Evolutionary conservation across 768 basidiomycete species (phyloP).

Genomic region (Boletus reticulatus): DNA sequence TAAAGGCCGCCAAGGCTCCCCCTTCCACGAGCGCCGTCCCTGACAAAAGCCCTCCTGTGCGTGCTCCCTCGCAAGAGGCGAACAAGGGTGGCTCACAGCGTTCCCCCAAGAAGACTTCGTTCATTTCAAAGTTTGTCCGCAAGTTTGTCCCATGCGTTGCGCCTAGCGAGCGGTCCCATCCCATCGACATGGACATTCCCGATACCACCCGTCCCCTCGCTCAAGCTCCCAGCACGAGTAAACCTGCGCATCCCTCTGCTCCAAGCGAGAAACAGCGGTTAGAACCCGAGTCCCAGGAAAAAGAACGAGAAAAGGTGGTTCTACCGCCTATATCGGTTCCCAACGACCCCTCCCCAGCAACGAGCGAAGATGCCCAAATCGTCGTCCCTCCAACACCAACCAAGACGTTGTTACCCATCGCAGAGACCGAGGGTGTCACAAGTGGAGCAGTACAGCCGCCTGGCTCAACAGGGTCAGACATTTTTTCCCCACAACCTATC

Average conservation of each 20-base stretch:
- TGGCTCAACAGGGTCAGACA: constrained; percentile 62
- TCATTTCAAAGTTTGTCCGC: constrained; percentile 58
- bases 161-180: constrained; percentile 46
- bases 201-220: constrained; percentile 16
- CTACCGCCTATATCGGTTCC: constrained; percentile 20
- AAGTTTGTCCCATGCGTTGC: constrained; percentile 66
- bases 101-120: constrained; percentile 46
- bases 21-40: constrained; percentile 16
- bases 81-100: constrained; percentile 34
- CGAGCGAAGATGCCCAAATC: constrained; percentile 35
- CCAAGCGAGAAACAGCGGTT: constrained; percentile 30
- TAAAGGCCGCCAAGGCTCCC: constrained; percentile 19
- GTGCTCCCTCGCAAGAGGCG: constrained; percentile 32
- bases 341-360: constrained; percentile 17
- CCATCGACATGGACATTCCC: constrained; percentile 39
- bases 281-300: constrained; percentile 26
- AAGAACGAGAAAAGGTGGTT: constrained; percentile 38
- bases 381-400: constrained; percentile 50
- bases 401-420: constrained; percentile 45
- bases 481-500: constrained; percentile 27
- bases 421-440: constrained; percentile 84
- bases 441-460: constrained; percentile 93
- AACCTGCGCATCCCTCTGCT: constrained; percentile 20
- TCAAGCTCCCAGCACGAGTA: constrained; percentile 19
- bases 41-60: constrained; percentile 32